Evolutionary conservation across 2,329 filamentous ascomycete species (phyloP), one percentile per base, ranked within the genome.

Genomic region (Apiospora sp.): DNA sequence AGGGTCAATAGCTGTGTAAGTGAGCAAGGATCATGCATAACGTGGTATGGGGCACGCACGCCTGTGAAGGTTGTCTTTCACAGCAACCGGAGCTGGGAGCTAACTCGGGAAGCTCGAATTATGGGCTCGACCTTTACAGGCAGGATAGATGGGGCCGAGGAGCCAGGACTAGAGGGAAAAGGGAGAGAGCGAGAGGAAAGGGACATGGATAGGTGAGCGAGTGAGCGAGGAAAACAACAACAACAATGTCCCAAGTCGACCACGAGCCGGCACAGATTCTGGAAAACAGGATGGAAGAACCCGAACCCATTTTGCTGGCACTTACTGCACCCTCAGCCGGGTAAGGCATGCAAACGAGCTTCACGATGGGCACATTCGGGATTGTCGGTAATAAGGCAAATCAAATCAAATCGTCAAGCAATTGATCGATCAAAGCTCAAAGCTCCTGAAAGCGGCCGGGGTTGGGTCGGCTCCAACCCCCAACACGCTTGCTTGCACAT

Each of bases 21-120:
- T 4, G 58, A 64, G 22, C 58, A 64, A 34, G 58, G 58, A 64
- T 64, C 19, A 41, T 64, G 58, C 58, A 64, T 64, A 22, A 37
- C 19, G n/a, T n/a, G 58, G 34, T 10, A 64, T 64, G 58, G 58
- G 58, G 58, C 58, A 64, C 19, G 58, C 58, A 64, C 37, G 37
- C 37, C 37, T 30, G 58, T 22, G 30, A 64, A 64, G 34, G 30
- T 19, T 19, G 34, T 14, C 58, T 64, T 64, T 41, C 34, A 34
- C 58, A 41, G 58, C 58, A 64, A 64, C 58, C 58, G 58, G 58
- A 64, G 34, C 34, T 64, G 58, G 58, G 58, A 64, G 58, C 58
- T 64, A 64, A 34, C 58, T 64, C 58, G 58, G 58, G 58, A 64
- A 64, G 58, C 58, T 64, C 58, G 16, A 64, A 64, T n/a, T 64